Percentiles rank a stretch among this genome's conserved stretches.
Evolutionary conservation across 1,284 basidiomycete species (phyloP).

Genomic region (Ganoderma boninense): DNA sequence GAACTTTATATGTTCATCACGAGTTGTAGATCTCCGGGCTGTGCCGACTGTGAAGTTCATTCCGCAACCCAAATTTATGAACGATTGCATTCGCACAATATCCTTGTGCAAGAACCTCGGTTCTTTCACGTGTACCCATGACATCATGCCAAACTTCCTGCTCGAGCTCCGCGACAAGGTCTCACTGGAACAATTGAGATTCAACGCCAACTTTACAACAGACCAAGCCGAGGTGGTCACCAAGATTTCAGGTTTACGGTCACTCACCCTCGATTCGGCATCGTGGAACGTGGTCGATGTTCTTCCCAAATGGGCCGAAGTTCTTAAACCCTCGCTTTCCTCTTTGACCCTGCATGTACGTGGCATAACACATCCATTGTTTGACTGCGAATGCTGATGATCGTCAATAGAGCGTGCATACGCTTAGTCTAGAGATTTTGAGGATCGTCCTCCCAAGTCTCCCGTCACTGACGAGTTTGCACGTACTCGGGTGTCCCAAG

Average conservation of each 20-base stretch:
- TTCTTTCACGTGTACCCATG: constrained; percentile 62
- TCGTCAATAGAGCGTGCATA: constrained; percentile 55
- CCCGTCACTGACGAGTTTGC: constrained; percentile 60
- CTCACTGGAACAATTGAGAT: constrained; percentile 55
- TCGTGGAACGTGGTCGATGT: constrained; percentile 66
- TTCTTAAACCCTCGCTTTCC: constrained; percentile 52
- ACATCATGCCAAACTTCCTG: constrained; percentile 58
- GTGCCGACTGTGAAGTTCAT: constrained; percentile 46
- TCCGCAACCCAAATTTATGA: constrained; percentile 58
- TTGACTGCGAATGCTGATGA: background rate
- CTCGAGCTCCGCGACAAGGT: constrained; percentile 52
- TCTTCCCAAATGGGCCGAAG: constrained; percentile 61
- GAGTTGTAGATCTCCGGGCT: constrained; percentile 56
- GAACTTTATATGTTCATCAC: background rate
- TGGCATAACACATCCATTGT: constrained; percentile 13
- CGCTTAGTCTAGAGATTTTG: constrained; percentile 61
- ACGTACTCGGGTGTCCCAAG: constrained; percentile 65
- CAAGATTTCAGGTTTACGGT: constrained; percentile 51
- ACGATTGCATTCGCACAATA: constrained; percentile 58
- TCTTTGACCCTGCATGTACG: constrained; percentile 66
- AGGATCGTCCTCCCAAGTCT: constrained; percentile 56
- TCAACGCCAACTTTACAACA: constrained; percentile 57
- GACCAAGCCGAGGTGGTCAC: constrained; percentile 56
- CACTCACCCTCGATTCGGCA: constrained; percentile 62
- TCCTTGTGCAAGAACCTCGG: constrained; percentile 57